These are phyloP conservation scores for Thamnidium elegans DNA, from an alignment of 192 early-diverging fungal genomes.

Conservation along the genomic window DNA sequence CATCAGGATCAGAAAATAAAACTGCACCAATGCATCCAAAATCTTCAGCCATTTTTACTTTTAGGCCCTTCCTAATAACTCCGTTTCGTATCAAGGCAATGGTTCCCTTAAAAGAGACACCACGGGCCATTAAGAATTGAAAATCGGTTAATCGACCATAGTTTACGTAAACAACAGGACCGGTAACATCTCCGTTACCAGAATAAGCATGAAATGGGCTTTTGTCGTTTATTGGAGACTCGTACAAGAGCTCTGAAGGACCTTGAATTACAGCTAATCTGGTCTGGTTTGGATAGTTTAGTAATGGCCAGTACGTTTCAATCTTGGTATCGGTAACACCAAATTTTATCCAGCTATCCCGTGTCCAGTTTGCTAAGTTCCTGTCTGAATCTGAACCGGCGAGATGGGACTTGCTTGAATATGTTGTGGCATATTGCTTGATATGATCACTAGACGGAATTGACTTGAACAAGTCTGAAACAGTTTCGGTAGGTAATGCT, in stretches of 20 bases:
- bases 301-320: conserved; percentile 55
- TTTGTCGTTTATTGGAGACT: conserved; percentile 51
- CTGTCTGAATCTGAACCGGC: conserved; percentile 49
- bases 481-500: too few species aligned
- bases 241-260: conserved; percentile 36
- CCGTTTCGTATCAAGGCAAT: conserved; percentile 61
- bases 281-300: conserved; percentile 50
- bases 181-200: conserved; percentile 57
- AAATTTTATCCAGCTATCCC: conserved; percentile 41
- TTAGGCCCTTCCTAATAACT: conserved; percentile 46
- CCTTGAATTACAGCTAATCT: conserved; percentile 47
- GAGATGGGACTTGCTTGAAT: conserved; percentile 30
- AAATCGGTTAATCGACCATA: conserved; percentile 60
- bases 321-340: conserved; percentile 49
- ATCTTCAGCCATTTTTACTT: conserved; percentile 52
- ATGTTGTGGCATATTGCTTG: too few species aligned
- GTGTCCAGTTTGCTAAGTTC: conserved; percentile 48
- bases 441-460: too few species aligned
- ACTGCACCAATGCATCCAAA: conserved; percentile 54
- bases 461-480: too few species aligned
- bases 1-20: conserved; percentile 67
- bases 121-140: conserved; percentile 37
- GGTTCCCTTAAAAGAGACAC: not conserved
- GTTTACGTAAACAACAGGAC: conserved; percentile 59
- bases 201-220: conserved; percentile 63